phyloP scores from a whole-genome alignment of 2,329 filamentous ascomycete genomes.

The Kalmusia sp. region DNA sequence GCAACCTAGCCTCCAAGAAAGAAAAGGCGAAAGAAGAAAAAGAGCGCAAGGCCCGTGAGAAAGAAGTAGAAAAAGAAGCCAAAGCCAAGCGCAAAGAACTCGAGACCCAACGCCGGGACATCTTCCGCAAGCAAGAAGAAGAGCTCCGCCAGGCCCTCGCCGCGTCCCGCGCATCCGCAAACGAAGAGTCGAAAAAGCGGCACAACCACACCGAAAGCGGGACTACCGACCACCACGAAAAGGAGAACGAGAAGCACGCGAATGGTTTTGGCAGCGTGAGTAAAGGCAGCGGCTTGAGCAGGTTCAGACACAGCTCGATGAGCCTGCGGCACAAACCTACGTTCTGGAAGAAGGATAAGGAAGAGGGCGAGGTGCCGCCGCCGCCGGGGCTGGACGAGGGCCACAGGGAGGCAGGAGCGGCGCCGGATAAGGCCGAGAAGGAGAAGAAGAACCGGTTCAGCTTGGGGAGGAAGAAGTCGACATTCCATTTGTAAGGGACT shows the following conservation, averaged over 20 bases:
- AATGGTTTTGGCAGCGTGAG: constrained; percentile 40
- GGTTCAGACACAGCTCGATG: constrained; percentile 76
- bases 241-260: constrained; percentile 14
- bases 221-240: constrained; percentile 3
- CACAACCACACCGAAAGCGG: constrained; percentile 10
- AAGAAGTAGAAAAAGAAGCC: constrained; percentile 56
- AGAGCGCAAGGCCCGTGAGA: constrained; percentile 65
- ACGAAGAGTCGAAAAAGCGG: constrained; percentile 50
- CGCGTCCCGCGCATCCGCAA: constrained; percentile 69
- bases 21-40: constrained; percentile 68
- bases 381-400: constrained; percentile 25
- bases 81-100: constrained; percentile 58
- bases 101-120: constrained; percentile 60
- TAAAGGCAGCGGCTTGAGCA: constrained; percentile 58
- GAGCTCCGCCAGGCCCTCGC: constrained; percentile 70
- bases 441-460: constrained; percentile 71
- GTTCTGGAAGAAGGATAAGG: constrained; percentile 58
- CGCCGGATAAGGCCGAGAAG: constrained; percentile 34
- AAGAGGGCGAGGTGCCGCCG: constrained; percentile 29
- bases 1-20: constrained; percentile 50
- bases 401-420: constrained; percentile 29
- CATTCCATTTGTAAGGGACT: constrained; percentile 39
- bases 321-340: constrained; percentile 81
- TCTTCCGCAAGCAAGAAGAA: constrained; percentile 65
- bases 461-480: constrained; percentile 75